phyloP scores from a whole-genome alignment of 768 basidiomycete genomes.

The Podaxis sp. region DNA sequence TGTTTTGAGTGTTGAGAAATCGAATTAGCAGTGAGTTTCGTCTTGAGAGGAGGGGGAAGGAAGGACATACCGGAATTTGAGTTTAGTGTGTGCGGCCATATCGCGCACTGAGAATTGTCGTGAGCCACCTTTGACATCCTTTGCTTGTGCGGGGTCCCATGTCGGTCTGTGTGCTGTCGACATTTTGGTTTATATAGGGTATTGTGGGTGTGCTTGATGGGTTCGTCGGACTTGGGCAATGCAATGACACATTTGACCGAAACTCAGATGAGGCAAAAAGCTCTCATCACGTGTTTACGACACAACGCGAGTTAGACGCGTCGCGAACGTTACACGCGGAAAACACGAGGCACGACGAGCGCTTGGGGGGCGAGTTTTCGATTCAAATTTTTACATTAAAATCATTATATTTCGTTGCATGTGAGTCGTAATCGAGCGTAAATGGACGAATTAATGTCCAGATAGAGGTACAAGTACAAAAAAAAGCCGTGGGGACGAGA shows the following conservation, averaged over 20 bases:
- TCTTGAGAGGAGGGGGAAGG: background rate
- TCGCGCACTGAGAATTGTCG: conserved; percentile 91
- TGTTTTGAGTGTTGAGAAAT: background rate
- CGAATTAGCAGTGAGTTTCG: background rate
- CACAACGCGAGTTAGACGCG: conserved; percentile 11
- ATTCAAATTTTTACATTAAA: background rate
- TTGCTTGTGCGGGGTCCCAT: conserved; percentile 96
- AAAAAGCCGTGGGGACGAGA: background rate
- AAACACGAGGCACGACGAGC: conserved; percentile 9
- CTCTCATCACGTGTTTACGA: conserved; percentile 13
- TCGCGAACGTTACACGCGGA: conserved; percentile 10
- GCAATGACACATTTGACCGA: background rate
- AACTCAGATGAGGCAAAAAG: background rate
- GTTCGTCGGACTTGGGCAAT: background rate
- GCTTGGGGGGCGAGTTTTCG: background rate
- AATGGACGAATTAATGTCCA: background rate
- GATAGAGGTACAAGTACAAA: conserved; percentile 7
- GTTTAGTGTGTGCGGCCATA: conserved; percentile 93
- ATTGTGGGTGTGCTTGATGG: background rate
- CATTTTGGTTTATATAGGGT: conserved; percentile 36
- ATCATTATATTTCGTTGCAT: conserved; percentile 8
- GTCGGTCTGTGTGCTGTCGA: conserved; percentile 92
- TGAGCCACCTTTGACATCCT: conserved; percentile 88
- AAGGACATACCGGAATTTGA: conserved; percentile 81
- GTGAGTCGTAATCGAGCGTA: background rate